phyloP scores from a whole-genome alignment of 345 rosid genomes.

The Schrenkiella parvula region DNA sequence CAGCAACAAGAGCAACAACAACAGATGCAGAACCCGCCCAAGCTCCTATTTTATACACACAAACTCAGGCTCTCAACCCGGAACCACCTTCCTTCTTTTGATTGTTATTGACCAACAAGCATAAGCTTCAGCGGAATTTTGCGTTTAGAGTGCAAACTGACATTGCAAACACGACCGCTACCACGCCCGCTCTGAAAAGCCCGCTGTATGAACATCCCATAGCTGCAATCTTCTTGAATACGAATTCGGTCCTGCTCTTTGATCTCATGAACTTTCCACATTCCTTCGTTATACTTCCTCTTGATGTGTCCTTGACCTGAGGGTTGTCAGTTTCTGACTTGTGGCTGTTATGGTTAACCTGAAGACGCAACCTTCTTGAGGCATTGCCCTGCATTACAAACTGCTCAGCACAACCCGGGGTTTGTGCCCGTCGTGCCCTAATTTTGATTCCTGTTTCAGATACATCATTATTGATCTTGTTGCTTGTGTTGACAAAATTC shows the following conservation, averaged over 20 bases:
- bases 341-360: slow-evolving; percentile 33
- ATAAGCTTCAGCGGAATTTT: background rate
- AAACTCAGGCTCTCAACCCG: background rate
- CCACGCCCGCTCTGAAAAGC: slow-evolving; percentile 34
- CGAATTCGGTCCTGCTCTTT: slow-evolving; percentile 7
- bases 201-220: slow-evolving; percentile 20
- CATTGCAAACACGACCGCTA: slow-evolving; percentile 35
- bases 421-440: slow-evolving; percentile 39
- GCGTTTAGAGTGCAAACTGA: slow-evolving; percentile 27
- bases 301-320: slow-evolving; percentile 10
- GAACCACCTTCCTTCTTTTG: background rate
- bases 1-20: background rate
- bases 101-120: background rate
- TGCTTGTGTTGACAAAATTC: slow-evolving; percentile 1
- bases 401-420: background rate
- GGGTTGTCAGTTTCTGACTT: slow-evolving; percentile 12
- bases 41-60: slow-evolving; percentile 4
- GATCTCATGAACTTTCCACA: slow-evolving; percentile 9
- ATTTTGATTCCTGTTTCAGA: slow-evolving; percentile 45
- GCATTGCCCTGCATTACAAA: slow-evolving; percentile 52
- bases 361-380: slow-evolving; percentile 54
- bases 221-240: slow-evolving; percentile 27
- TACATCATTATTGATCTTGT: slow-evolving; percentile 12
- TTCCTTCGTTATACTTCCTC: background rate
- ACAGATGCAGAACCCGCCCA: background rate